phyloP scores from a whole-genome alignment of 306 rosid species.

The Castanea crenata region DNA sequence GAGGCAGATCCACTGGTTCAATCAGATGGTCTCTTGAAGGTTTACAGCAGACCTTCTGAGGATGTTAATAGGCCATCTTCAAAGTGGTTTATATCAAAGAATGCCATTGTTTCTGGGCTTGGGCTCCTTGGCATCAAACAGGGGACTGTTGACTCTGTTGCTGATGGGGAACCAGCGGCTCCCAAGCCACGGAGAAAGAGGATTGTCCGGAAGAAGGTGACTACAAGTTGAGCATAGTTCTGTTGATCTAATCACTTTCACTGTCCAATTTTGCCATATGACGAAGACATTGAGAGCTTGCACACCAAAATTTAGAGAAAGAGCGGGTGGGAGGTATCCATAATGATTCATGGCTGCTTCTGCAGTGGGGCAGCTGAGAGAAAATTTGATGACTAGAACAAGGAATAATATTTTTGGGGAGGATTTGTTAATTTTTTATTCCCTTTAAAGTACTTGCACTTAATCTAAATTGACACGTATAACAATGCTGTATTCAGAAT shows the following conservation, averaged over 20 bases:
- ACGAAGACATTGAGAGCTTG: slow-evolving; percentile 16
- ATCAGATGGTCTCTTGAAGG: slow-evolving; percentile 76
- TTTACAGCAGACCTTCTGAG: slow-evolving; percentile 73
- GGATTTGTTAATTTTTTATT: slow-evolving; percentile 7
- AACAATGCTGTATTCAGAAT: neutral
- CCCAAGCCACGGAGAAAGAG: slow-evolving; percentile 87
- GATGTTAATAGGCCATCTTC: slow-evolving; percentile 50
- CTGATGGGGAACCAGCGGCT: slow-evolving; percentile 51
- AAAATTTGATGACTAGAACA: slow-evolving; percentile 12
- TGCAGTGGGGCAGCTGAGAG: slow-evolving; percentile 12
- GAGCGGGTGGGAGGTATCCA: slow-evolving; percentile 12
- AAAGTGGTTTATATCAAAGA: slow-evolving; percentile 96
- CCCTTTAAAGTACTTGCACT: slow-evolving; percentile 11
- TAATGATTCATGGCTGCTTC: slow-evolving; percentile 24
- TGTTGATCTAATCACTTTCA: slow-evolving; percentile 1
- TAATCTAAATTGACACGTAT: neutral
- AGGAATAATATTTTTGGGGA: slow-evolving; percentile 20
- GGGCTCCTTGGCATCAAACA: slow-evolving; percentile 94
- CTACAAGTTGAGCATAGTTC: slow-evolving; percentile 58
- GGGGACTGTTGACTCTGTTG: slow-evolving; percentile 37
- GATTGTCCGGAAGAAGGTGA: slow-evolving; percentile 81
- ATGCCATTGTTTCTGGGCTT: slow-evolving; percentile 89
- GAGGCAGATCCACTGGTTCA: slow-evolving; percentile 90
- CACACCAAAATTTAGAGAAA: neutral
- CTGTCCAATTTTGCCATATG: slow-evolving; percentile 52